A percentile compares a stretch with the other conserved stretches of the same genome.
These are phyloP conservation scores for Tricholoma bakamatsutake DNA, from an alignment of 768 basidiomycete genomes.

Conservation along the genomic window DNA sequence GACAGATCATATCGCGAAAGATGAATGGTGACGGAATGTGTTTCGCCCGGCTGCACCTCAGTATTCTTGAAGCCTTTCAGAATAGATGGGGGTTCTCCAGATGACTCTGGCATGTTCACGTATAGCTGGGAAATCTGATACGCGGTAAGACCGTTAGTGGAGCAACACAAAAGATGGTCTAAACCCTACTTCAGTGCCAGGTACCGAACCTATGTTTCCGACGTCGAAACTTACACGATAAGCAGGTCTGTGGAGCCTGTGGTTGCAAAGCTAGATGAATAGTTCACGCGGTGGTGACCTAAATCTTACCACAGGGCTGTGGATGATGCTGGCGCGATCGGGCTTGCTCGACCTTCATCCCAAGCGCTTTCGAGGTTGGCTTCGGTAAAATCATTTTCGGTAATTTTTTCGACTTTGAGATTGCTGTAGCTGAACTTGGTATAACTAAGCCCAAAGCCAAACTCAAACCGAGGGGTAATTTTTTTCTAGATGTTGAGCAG, in stretches of 20 bases:
- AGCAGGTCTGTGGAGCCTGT: slow-evolving; percentile 63
- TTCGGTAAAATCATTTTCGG: slow-evolving; percentile 30
- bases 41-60: slow-evolving; percentile 42
- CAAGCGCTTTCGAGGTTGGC: slow-evolving; percentile 40
- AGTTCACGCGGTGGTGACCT: neutral
- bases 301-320: slow-evolving; percentile 48
- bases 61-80: slow-evolving; percentile 67
- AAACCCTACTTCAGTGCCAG: slow-evolving; percentile 57
- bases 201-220: slow-evolving; percentile 53
- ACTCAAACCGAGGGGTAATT: slow-evolving; percentile 79
- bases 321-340: slow-evolving; percentile 51
- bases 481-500: slow-evolving; percentile 38
- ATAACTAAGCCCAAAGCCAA: slow-evolving; percentile 88
- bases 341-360: slow-evolving; percentile 53
- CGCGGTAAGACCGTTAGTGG: neutral
- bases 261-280: neutral
- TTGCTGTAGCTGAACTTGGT: slow-evolving; percentile 70
- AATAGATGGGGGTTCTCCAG: slow-evolving; percentile 67
- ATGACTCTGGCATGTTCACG: slow-evolving; percentile 55
- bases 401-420: slow-evolving; percentile 42
- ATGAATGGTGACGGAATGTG: slow-evolving; percentile 41
- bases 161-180: neutral
- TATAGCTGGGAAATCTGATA: slow-evolving; percentile 70
- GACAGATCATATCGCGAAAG: slow-evolving; percentile 67
- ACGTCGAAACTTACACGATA: slow-evolving; percentile 60